A percentile compares a stretch with the other conserved stretches of the same genome.
Evolutionary conservation across 2,329 filamentous ascomycete species (phyloP).

Genomic region (Aspergillus glaucus): DNA sequence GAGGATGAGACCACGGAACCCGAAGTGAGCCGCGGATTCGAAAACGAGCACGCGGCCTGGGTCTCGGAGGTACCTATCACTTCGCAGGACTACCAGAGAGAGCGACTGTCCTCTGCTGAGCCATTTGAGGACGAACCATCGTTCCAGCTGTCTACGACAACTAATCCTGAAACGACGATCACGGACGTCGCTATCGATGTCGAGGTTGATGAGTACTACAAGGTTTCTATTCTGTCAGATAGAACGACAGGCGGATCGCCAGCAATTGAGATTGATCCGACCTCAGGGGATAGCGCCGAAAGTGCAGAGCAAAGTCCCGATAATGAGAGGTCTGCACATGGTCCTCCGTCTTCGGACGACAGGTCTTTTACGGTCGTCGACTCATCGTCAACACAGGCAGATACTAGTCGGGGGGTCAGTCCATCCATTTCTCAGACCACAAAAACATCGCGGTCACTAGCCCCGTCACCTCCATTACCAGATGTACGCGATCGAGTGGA

Average conservation of each 20-base stretch:
- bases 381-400: not conserved
- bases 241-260: not conserved
- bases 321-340: not conserved
- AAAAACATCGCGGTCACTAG: too few species aligned
- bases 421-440: conserved; percentile 15
- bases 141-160: conserved; percentile 3
- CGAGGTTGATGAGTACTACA: conserved; percentile 13
- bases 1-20: conserved; percentile 32
- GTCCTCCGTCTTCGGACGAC: not conserved
- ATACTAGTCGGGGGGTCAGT: conserved; percentile 2
- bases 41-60: conserved; percentile 34
- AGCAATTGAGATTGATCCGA: not conserved
- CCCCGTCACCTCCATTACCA: conserved; percentile 25
- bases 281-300: not conserved
- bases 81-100: conserved; percentile 3
- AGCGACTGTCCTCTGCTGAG: conserved; percentile 2
- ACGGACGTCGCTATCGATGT: conserved; percentile 7
- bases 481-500: conserved; percentile 40
- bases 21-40: conserved; percentile 33
- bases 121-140: conserved; percentile 1
- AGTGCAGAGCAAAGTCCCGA: not conserved
- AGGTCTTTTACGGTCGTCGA: not conserved
- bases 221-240: conserved; percentile 9
- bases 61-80: conserved; percentile 40
- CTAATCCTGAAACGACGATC: conserved; percentile 5